Base-by-base conservation (phyloP, 257 asterid genomes). In the Solanum corneliomulleri region DNA sequence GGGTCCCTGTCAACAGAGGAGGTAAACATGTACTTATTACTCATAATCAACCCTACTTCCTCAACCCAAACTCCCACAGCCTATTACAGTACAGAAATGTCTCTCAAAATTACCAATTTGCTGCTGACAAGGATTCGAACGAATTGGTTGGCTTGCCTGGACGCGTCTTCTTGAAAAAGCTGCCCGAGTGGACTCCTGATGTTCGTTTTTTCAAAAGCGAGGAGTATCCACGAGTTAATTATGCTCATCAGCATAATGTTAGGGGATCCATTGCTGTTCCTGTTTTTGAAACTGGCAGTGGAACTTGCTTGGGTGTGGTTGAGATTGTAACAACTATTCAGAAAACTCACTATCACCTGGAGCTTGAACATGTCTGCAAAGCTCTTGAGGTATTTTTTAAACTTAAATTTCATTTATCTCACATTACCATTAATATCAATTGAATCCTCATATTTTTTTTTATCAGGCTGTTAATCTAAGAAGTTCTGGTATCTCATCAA, bases 101-200 rank as follows among this genome's bases (percentile, higher is more conserved):
- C 87, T 95, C 98, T 47, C 68, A 47, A 60, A 87, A 6, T 11
- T 95, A 90, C 58, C 90, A 93, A 2, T 95, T 95, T 88, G 91
- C 97, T 76, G 91, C 94, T 14, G 98, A 93, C 44, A 89, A 90
- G 72, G 90, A 91, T 83, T 92, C 98, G 2, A 89, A 88, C 81
- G 98, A 92, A 87, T 76, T 87, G 14, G 84, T 81, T 14, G 98
- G 98, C 14, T 78, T 94, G 91, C 96, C 98, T 1, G 95, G 96
- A 14, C 94, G 98, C 1, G 98, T 94, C 64, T 94, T 92, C 95
- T 88, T 92, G 92, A 94, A 92, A 52, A 94, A 92, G 90, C 88
- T 94, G 86, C 96, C 98, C 0, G 98, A 94, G 85, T 93, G 96
- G 93, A 94, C 98, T 7, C 98, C 98, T 5, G 98, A 94, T 88